These are phyloP conservation scores for Conringia planisiliqua DNA, from an alignment of 345 rosid species.

Conservation along the genomic window DNA sequence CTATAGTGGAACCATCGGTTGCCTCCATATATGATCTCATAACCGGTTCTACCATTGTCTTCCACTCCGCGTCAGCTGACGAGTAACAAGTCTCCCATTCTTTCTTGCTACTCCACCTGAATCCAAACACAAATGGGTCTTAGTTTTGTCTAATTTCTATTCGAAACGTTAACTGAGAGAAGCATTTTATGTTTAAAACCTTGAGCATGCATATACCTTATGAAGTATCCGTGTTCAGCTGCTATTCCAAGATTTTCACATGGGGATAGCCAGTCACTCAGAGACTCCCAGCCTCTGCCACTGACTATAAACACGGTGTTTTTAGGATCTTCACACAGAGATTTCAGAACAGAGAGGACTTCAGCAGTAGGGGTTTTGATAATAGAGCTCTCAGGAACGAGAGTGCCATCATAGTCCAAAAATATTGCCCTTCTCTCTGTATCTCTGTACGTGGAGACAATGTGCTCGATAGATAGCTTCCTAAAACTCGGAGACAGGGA, in stretches of 20 bases:
- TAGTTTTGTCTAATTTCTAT: background rate
- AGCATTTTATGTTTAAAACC: background rate
- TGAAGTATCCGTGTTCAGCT: slow-evolving; percentile 75
- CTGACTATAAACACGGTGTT: slow-evolving; percentile 72
- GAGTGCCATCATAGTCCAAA: slow-evolving; percentile 76
- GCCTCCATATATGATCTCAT: slow-evolving; percentile 78
- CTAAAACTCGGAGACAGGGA: slow-evolving; percentile 73
- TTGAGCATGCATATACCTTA: slow-evolving; percentile 34
- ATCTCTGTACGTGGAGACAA: slow-evolving; percentile 52
- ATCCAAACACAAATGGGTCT: background rate
- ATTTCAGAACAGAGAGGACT: slow-evolving; percentile 50
- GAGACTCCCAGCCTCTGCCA: slow-evolving; percentile 58
- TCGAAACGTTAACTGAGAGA: background rate
- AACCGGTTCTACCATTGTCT: slow-evolving; percentile 67
- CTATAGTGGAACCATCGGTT: slow-evolving; percentile 84
- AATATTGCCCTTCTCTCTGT: slow-evolving; percentile 71
- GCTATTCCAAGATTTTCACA: slow-evolving; percentile 74
- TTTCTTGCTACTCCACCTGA: slow-evolving; percentile 56
- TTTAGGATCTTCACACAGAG: slow-evolving; percentile 58
- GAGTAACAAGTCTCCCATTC: slow-evolving; percentile 62
- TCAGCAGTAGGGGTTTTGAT: slow-evolving; percentile 56
- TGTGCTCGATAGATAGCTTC: slow-evolving; percentile 55
- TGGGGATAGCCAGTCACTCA: slow-evolving; percentile 64
- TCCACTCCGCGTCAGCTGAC: slow-evolving; percentile 77
- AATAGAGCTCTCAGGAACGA: slow-evolving; percentile 58